Conservation (phyloP, 495 filamentous ascomycete genomes). For the Bryoglossum gracile region DNA sequence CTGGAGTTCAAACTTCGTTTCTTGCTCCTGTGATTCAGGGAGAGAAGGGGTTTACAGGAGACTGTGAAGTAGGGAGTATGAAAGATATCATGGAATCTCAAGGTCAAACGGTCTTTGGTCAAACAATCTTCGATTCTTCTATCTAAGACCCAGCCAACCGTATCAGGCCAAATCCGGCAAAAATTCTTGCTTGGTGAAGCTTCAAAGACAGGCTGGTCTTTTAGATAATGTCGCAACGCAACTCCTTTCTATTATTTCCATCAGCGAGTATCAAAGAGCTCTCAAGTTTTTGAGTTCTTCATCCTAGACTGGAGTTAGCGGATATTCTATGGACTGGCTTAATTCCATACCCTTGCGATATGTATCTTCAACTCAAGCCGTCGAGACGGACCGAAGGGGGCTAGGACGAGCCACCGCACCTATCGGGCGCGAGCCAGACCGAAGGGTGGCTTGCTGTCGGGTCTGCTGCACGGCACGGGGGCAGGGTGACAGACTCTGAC, state of each 20-base stretch:
- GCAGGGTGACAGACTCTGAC: conserved; percentile 31
- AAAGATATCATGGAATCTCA: too few relatives aligned
- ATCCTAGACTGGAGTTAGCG: background rate
- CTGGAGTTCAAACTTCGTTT: too few relatives aligned
- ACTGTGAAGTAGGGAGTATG: too few relatives aligned
- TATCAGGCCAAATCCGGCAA: background rate
- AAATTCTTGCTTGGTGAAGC: conserved; percentile 1
- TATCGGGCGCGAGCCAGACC: conserved; percentile 27
- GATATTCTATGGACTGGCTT: too few relatives aligned
- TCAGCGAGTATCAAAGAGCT: conserved; percentile 12
- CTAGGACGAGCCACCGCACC: conserved; percentile 32
- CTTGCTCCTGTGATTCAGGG: too few relatives aligned
- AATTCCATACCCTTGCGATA: conserved; percentile 18
- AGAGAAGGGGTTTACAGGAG: too few relatives aligned
- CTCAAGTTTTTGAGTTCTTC: conserved; percentile 1
- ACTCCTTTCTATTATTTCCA: conserved; percentile 4
- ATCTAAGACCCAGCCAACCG: background rate
- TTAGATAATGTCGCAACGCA: conserved; percentile 12
- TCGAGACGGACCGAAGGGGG: conserved; percentile 54
- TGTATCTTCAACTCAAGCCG: conserved; percentile 40
- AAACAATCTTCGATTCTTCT: conserved; percentile 12
- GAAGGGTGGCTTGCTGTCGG: conserved; percentile 30
- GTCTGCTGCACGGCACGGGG: conserved; percentile 31
- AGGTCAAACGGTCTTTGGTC: too few relatives aligned
- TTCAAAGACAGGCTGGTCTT: background rate